Conservation (phyloP, 2,329 filamentous ascomycete species). For the Pseudogymnoascus sp. region DNA sequence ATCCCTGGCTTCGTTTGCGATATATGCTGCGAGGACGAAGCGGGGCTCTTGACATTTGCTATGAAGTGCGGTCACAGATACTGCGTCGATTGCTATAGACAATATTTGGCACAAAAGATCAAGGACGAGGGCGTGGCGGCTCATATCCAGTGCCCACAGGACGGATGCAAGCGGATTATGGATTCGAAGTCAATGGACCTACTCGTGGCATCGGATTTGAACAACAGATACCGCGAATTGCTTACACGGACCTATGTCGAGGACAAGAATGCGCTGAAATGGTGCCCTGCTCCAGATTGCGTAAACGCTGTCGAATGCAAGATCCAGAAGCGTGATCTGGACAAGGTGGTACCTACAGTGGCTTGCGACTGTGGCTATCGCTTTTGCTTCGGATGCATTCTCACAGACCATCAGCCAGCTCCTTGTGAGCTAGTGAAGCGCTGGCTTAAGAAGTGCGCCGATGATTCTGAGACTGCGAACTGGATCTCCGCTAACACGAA, state of each 20-base stretch:
- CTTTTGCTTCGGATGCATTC: constrained; percentile 93
- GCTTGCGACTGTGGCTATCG: constrained; percentile 75
- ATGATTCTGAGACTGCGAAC: constrained; percentile 96
- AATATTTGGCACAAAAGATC: constrained; percentile 90
- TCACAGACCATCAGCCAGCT: constrained; percentile 86
- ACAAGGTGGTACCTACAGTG: constrained; percentile 82
- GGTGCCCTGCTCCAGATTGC: constrained; percentile 98
- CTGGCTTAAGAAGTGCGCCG: constrained; percentile 97
- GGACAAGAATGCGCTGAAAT: constrained; percentile 90
- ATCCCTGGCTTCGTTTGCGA: constrained; percentile 80
- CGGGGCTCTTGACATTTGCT: constrained; percentile 73
- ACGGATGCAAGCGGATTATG: constrained; percentile 82
- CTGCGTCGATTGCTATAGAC: constrained; percentile 84
- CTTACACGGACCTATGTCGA: constrained; percentile 94
- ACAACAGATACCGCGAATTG: constrained; percentile 68
- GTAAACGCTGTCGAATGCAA: constrained; percentile 84
- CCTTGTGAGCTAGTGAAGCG: constrained; percentile 86
- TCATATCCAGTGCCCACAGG: constrained; percentile 85
- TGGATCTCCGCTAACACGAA: constrained; percentile 99
- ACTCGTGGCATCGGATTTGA: constrained; percentile 54
- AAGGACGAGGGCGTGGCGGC: constrained; percentile 92
- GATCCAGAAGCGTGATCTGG: constrained; percentile 81
- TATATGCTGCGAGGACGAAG: constrained; percentile 89
- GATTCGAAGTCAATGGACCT: constrained; percentile 83
- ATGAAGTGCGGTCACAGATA: constrained; percentile 94